Conservation (phyloP, 768 basidiomycete species). For the Tephrocybe sp. region DNA sequence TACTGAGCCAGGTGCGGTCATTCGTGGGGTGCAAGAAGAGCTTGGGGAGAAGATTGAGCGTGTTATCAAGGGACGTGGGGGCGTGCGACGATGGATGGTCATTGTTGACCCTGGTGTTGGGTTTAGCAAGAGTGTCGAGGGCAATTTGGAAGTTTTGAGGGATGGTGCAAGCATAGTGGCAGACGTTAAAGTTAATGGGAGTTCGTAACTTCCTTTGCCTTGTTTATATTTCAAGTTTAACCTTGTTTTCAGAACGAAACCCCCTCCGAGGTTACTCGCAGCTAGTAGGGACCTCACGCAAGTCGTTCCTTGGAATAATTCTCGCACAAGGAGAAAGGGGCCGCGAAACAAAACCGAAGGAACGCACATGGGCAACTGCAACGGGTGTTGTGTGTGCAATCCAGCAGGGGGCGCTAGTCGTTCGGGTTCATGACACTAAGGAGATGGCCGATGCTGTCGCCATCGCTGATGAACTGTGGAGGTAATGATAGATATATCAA, state of each 20-base stretch:
- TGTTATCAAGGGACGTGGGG: constrained; percentile 64
- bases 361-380: constrained; percentile 77
- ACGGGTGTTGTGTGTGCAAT: constrained; percentile 72
- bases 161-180: constrained; percentile 44
- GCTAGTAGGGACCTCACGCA: constrained; percentile 79
- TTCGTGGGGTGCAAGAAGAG: constrained; percentile 70
- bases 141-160: constrained; percentile 69
- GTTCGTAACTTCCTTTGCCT: constrained; percentile 17
- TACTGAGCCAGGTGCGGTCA: constrained; percentile 40
- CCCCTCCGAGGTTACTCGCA: constrained; percentile 56
- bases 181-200: constrained; percentile 29
- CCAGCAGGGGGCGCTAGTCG: constrained; percentile 67
- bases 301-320: constrained; percentile 77
- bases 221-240: not conserved
- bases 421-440: constrained; percentile 80
- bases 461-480: constrained; percentile 63
- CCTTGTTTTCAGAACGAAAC: constrained; percentile 31
- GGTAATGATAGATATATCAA: not conserved
- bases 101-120: constrained; percentile 92
- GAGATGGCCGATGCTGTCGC: constrained; percentile 73
- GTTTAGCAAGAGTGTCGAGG: constrained; percentile 84
- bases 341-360: constrained; percentile 54
- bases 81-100: constrained; percentile 84
- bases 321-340: constrained; percentile 51
- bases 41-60: constrained; percentile 64